A percentile compares a stretch with the other conserved stretches of the same genome.
Evolutionary conservation across 495 filamentous ascomycete genomes (phyloP).

Genomic region (Xylaria castorea): DNA sequence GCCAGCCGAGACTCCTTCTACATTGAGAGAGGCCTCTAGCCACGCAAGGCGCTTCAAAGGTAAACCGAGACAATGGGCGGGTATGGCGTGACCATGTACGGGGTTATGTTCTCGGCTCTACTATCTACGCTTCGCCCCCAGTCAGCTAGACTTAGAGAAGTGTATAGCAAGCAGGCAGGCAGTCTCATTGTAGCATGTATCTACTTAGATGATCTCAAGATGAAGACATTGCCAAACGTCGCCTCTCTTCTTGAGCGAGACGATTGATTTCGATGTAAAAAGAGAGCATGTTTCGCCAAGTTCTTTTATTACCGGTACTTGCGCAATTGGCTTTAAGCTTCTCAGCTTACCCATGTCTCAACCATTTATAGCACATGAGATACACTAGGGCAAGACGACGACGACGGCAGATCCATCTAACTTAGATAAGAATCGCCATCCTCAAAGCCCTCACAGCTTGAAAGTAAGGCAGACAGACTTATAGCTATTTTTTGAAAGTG

Average conservation of each 20-base stretch:
- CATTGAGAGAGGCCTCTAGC: constrained; percentile 1
- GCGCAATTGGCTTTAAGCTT: not conserved
- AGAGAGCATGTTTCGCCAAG: not conserved
- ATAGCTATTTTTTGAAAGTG: not conserved
- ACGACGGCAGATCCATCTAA: not conserved
- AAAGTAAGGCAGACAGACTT: not conserved
- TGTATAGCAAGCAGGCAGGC: not conserved
- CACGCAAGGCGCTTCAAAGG: constrained; percentile 7
- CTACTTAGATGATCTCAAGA: not conserved
- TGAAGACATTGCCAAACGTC: no score
- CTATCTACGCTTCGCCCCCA: not conserved
- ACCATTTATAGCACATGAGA: not conserved
- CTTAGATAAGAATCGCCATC: not conserved
- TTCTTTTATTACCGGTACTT: not conserved
- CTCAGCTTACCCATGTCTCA: constrained; percentile 1
- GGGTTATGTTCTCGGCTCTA: constrained; percentile 8
- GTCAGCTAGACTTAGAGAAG: not conserved
- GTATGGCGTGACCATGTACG: not conserved
- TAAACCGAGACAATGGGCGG: constrained; percentile 10
- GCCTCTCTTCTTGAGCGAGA: not conserved
- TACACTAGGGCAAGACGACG: not conserved
- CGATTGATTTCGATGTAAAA: not conserved
- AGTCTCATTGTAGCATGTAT: not conserved
- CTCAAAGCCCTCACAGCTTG: not conserved
- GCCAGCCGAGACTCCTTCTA: constrained; percentile 12